Evolutionary conservation across 2,329 filamentous ascomycete genomes (phyloP).

Genomic region (Aspergillus oerlinghausenensis): DNA sequence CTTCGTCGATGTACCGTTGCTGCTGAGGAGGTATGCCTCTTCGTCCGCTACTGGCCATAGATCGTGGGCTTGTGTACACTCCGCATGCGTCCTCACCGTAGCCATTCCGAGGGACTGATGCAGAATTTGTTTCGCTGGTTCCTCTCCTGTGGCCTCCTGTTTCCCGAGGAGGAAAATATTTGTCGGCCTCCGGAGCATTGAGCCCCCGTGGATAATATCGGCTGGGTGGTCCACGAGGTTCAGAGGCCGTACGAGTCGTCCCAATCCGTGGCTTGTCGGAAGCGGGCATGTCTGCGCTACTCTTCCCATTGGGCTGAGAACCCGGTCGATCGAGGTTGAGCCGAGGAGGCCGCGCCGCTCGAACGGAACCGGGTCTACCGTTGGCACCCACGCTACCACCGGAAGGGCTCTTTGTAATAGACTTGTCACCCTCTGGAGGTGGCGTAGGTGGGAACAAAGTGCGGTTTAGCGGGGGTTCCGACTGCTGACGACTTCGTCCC

Average conservation of each 20-base stretch:
- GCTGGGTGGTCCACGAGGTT: constrained; percentile 43
- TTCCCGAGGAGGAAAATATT: constrained; percentile 27
- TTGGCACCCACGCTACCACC: constrained; percentile 29
- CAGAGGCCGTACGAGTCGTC: constrained; percentile 48
- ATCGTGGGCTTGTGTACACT: constrained; percentile 58
- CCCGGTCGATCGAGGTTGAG: constrained; percentile 36
- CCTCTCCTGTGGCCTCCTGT: constrained; percentile 25
- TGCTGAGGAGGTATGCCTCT: constrained; percentile 31
- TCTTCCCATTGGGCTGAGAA: constrained; percentile 30
- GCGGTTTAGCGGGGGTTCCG: constrained; percentile 72
- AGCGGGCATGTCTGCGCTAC: constrained; percentile 18
- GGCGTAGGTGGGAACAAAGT: constrained; percentile 97
- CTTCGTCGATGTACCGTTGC: constrained; percentile 71
- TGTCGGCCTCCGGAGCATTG: constrained; percentile 22
- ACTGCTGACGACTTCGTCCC: constrained; percentile 73
- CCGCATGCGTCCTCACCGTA: constrained; percentile 55
- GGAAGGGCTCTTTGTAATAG: constrained; percentile 25
- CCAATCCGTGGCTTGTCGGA: constrained; percentile 42
- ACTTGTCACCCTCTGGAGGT: constrained; percentile 80
- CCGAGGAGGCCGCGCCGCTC: constrained; percentile 44
- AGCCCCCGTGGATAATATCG: constrained; percentile 30
- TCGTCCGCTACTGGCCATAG: constrained; percentile 41
- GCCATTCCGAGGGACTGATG: constrained; percentile 23
- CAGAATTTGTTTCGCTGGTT: constrained; percentile 28
- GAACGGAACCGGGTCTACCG: constrained; percentile 47